These are phyloP conservation scores for Venturia carpophila DNA, from an alignment of 2,329 filamentous ascomycete species.

Conservation along the genomic window DNA sequence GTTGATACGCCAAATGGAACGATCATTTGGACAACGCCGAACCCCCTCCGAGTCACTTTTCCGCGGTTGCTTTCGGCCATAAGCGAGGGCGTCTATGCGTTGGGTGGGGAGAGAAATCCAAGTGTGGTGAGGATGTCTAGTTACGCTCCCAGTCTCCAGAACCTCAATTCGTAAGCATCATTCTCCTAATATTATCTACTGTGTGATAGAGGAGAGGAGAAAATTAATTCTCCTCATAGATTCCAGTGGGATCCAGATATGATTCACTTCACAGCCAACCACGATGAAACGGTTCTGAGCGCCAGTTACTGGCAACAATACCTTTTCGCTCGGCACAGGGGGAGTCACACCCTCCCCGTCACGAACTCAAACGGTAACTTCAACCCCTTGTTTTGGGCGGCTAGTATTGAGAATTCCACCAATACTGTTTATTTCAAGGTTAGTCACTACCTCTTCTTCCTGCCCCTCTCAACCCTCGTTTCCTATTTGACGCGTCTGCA, in stretches of 20 bases:
- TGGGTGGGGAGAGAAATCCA: slow-evolving; percentile 56
- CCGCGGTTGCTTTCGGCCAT: slow-evolving; percentile 48
- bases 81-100: slow-evolving; percentile 56
- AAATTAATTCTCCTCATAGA: slow-evolving; percentile 1
- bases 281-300: slow-evolving; percentile 26
- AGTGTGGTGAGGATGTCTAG: slow-evolving; percentile 25
- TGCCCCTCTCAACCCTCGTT: neutral
- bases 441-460: neutral
- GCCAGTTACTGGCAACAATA: slow-evolving; percentile 29
- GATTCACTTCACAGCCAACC: slow-evolving; percentile 28
- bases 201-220: too few species aligned
- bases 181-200: neutral
- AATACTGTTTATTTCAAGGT: slow-evolving; percentile 21
- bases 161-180: slow-evolving; percentile 24
- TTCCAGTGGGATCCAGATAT: slow-evolving; percentile 30
- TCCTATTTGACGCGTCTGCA: neutral
- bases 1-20: slow-evolving; percentile 26
- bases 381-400: slow-evolving; percentile 28
- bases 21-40: slow-evolving; percentile 18
- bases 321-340: slow-evolving; percentile 26
- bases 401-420: slow-evolving; percentile 23
- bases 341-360: slow-evolving; percentile 27
- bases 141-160: slow-evolving; percentile 28
- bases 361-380: slow-evolving; percentile 25
- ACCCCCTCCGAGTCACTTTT: slow-evolving; percentile 20